Evolutionary conservation across 2,329 filamentous ascomycete species (phyloP).

Genomic region (Aspergillus pseudonomiae): DNA sequence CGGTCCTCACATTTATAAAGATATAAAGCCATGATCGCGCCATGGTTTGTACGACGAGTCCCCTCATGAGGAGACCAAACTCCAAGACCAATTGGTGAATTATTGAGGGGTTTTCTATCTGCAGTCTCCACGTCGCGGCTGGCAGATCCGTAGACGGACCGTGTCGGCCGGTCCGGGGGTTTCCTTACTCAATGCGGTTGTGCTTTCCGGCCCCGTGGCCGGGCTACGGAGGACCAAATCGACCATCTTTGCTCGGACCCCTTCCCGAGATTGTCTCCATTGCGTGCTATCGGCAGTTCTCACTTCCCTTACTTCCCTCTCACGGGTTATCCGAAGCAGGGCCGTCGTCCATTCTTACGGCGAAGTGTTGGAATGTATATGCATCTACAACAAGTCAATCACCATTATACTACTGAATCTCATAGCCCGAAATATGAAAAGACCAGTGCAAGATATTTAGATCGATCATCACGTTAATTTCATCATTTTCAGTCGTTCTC

Average conservation of each 20-base stretch:
- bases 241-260: background rate
- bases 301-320: no score
- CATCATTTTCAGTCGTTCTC: background rate
- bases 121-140: background rate
- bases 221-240: no score
- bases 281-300: background rate
- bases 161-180: background rate
- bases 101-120: background rate
- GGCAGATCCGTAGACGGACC: background rate
- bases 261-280: background rate
- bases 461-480: background rate
- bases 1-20: background rate
- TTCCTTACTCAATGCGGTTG: background rate
- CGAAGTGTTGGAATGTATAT: background rate
- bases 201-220: background rate
- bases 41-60: background rate
- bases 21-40: background rate
- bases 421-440: rapidly evolving
- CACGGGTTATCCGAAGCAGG: background rate
- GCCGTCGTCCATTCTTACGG: background rate
- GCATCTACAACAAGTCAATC: rapidly evolving
- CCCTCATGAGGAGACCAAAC: slow-evolving; percentile 8
- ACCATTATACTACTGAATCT: background rate
- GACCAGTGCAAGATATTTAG: background rate
- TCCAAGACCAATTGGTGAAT: background rate